A percentile compares a stretch with the other conserved stretches of the same genome.
phyloP scores from a whole-genome alignment of 2,329 filamentous ascomycete species.

The Cytospora piceae region DNA sequence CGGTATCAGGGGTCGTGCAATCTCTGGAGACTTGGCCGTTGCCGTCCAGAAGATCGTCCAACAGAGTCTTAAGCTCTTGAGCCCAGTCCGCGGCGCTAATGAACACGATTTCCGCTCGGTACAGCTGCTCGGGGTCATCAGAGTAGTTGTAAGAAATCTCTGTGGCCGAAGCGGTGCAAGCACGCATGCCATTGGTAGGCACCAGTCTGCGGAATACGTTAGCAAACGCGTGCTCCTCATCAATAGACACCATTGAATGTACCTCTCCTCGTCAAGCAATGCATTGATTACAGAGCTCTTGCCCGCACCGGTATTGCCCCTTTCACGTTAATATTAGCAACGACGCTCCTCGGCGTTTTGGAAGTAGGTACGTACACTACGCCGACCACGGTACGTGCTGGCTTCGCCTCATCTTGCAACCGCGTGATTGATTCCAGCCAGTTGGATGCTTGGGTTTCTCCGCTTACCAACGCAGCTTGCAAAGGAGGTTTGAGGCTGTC shows the following conservation, averaged over 20 bases:
- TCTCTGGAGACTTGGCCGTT: conserved; percentile 41
- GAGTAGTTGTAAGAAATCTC: conserved; percentile 61
- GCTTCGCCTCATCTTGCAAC: conserved; percentile 43
- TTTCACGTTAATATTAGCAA: background rate
- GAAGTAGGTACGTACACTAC: conserved; percentile 45
- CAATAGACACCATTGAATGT: background rate
- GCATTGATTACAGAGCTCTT: conserved; percentile 68
- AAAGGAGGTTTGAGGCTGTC: conserved; percentile 33
- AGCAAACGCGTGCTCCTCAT: conserved; percentile 33
- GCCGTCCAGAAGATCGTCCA: conserved; percentile 50
- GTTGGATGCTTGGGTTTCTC: conserved; percentile 32
- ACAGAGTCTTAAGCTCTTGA: conserved; percentile 53
- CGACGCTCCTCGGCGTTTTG: no score
- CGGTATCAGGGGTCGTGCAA: conserved; percentile 32
- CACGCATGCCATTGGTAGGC: conserved; percentile 56
- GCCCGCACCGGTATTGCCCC: conserved; percentile 62
- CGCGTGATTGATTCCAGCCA: conserved; percentile 42
- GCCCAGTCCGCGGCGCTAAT: conserved; percentile 56
- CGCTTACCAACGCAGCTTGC: background rate
- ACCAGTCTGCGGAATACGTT: conserved; percentile 38
- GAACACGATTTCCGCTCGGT: conserved; percentile 62
- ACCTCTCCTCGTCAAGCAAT: conserved; percentile 61
- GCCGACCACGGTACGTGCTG: conserved; percentile 52
- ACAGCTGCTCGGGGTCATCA: conserved; percentile 42
- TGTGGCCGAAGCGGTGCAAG: conserved; percentile 64